These are phyloP conservation scores for Solanum bukasovii DNA, from an alignment of 257 asterid genomes.

Conservation along the genomic window DNA sequence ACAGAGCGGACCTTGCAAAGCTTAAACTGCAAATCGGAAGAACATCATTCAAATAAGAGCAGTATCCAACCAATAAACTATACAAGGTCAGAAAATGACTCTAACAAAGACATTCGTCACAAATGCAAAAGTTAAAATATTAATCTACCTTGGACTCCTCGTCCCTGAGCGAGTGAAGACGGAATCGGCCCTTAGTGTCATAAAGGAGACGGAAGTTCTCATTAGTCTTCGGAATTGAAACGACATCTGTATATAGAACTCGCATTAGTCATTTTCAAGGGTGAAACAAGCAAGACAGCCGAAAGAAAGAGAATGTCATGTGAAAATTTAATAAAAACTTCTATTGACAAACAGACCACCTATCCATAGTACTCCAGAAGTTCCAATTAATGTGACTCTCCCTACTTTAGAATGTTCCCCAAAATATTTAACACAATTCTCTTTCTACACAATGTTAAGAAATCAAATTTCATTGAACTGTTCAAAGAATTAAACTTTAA, in stretches of 20 bases:
- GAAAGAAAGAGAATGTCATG: neutral
- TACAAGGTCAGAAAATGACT: neutral
- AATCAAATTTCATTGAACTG: neutral
- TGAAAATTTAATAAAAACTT: neutral
- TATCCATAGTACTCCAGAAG: neutral
- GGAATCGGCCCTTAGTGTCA: neutral
- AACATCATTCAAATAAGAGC: neutral
- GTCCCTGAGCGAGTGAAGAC: conserved; percentile 17
- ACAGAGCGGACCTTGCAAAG: conserved; percentile 8
- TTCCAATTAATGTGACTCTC: neutral
- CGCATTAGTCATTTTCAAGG: neutral
- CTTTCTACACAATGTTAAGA: neutral
- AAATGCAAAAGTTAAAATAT: neutral
- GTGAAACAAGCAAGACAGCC: neutral
- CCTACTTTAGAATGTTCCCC: neutral
- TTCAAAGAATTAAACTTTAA: neutral
- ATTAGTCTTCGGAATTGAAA: conserved; percentile 44
- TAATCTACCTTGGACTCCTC: conserved; percentile 35
- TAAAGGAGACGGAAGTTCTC: conserved; percentile 41
- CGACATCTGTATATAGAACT: conserved; percentile 19
- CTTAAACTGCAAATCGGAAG: conserved; percentile 4
- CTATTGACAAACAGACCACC: neutral
- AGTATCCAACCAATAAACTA: neutral
- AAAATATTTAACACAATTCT: neutral
- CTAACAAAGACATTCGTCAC: neutral